phyloP scores from a whole-genome alignment of 2,329 filamentous ascomycete species.

The Exserohilum rostratum region DNA sequence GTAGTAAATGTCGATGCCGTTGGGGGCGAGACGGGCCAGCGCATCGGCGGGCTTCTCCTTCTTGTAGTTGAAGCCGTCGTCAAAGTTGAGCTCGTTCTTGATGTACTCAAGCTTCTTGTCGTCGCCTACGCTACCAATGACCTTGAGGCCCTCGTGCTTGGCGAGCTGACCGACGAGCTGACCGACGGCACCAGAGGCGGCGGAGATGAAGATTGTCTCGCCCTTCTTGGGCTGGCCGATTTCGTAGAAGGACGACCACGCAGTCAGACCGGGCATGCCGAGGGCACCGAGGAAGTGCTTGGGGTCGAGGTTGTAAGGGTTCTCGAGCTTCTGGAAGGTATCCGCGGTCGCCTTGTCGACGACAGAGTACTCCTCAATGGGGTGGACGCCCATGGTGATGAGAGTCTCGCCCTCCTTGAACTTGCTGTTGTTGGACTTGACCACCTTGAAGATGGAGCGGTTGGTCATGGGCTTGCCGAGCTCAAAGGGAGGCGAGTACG shows the following conservation, averaged over 20 bases:
- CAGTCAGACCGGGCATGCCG: slow-evolving; percentile 79
- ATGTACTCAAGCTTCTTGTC: slow-evolving; percentile 82
- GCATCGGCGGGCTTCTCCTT: slow-evolving; percentile 74
- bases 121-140: slow-evolving; percentile 80
- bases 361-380: slow-evolving; percentile 72
- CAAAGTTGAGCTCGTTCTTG: slow-evolving; percentile 70
- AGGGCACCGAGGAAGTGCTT: slow-evolving; percentile 75
- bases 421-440: slow-evolving; percentile 69
- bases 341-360: slow-evolving; percentile 57
- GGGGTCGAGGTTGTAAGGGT: slow-evolving; percentile 70
- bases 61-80: slow-evolving; percentile 87
- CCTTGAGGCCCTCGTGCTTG: slow-evolving; percentile 77
- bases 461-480: slow-evolving; percentile 70
- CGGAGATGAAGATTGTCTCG: slow-evolving; percentile 82
- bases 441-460: slow-evolving; percentile 67
- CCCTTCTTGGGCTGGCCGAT: slow-evolving; percentile 77
- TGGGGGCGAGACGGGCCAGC: slow-evolving; percentile 71
- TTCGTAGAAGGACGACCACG: slow-evolving; percentile 75
- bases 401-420: slow-evolving; percentile 74
- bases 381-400: slow-evolving; percentile 55
- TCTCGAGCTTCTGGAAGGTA: slow-evolving; percentile 64
- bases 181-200: slow-evolving; percentile 81
- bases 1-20: slow-evolving; percentile 84
- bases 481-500: slow-evolving; percentile 69
- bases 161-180: slow-evolving; percentile 83